Conservation (phyloP, 2,329 filamentous ascomycete species). For the Penicillium expansum region DNA sequence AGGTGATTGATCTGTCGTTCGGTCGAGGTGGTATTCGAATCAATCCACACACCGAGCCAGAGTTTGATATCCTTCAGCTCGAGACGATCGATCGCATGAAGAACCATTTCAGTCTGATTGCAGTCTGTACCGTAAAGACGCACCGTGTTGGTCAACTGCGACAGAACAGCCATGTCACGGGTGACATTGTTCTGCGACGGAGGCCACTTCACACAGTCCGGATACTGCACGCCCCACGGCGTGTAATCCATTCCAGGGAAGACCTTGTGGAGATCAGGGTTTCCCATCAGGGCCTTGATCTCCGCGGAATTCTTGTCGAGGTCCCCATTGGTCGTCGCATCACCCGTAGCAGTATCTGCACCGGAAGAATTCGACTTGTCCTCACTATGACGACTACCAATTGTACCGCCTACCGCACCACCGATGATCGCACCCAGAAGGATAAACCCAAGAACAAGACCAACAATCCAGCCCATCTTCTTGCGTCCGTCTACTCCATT, state of each 20-base stretch:
- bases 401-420: conserved; percentile 69
- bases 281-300: conserved; percentile 79
- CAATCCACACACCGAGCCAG: conserved; percentile 94
- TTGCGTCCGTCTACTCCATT: conserved; percentile 62
- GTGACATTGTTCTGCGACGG: conserved; percentile 94
- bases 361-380: conserved; percentile 21
- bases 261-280: conserved; percentile 79
- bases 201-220: conserved; percentile 71
- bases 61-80: conserved; percentile 74
- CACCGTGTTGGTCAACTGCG: conserved; percentile 82
- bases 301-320: conserved; percentile 71
- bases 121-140: conserved; percentile 94
- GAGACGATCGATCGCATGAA: conserved; percentile 75
- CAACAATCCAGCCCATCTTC: conserved; percentile 67
- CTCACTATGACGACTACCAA: conserved; percentile 55
- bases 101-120: conserved; percentile 92
- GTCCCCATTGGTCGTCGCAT: conserved; percentile 64
- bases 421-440: conserved; percentile 68
- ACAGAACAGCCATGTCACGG: conserved; percentile 82
- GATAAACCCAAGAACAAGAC: conserved; percentile 63
- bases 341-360: conserved; percentile 57
- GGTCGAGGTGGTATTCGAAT: conserved; percentile 79
- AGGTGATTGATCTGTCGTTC: conserved; percentile 76
- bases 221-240: conserved; percentile 85
- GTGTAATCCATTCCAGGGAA: conserved; percentile 97